Conservation (phyloP, 1,139 yeast species). For the Lodderomyces oxycetoniae region DNA sequence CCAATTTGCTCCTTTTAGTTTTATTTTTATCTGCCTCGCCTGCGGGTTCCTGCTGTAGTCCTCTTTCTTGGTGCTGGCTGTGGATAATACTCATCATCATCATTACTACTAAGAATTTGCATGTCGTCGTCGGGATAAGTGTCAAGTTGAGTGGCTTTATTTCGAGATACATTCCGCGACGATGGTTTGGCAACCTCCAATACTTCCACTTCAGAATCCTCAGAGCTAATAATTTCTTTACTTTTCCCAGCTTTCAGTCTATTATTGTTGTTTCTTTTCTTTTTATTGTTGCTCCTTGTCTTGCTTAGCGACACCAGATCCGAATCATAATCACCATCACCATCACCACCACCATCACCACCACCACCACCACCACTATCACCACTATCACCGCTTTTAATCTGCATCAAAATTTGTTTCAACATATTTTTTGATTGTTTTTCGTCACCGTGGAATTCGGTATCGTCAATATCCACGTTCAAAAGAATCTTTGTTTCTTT, state of each 20-base stretch:
- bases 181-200: conserved; percentile 5
- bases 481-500: conserved; percentile 57
- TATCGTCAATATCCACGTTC: conserved; percentile 35
- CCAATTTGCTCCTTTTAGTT: background rate
- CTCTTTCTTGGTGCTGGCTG: conserved; percentile 2
- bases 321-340: no score
- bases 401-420: conserved; percentile 24
- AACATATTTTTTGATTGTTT: conserved; percentile 26
- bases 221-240: conserved; percentile 8
- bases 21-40: conserved; percentile 6
- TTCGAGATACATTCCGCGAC: background rate
- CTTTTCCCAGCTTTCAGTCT: no score
- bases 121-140: conserved; percentile 9
- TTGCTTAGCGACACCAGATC: conserved; percentile 1
- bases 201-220: conserved; percentile 13
- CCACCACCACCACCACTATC: no score
- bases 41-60: conserved; percentile 1
- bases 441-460: conserved; percentile 28
- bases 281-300: conserved; percentile 1
- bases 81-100: conserved; percentile 14
- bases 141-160: conserved; percentile 2
- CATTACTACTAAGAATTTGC: conserved; percentile 13
- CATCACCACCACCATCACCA: no score
- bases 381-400: conserved; percentile 16
- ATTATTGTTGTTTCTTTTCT: no score